Evolutionary conservation across 306 rosid species (phyloP).

Genomic region (Medicago arabica): DNA sequence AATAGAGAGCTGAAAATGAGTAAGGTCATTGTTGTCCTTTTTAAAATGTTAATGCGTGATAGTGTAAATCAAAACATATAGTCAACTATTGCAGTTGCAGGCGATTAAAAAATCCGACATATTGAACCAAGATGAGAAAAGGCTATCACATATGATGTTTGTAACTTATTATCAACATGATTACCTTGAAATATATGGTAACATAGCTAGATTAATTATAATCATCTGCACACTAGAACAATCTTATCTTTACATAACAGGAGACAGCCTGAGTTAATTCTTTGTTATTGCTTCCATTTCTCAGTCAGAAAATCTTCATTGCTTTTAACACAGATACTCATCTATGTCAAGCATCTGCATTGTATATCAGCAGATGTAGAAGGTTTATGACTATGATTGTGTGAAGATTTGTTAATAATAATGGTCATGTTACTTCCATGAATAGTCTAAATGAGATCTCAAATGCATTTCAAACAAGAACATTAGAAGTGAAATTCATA

Average conservation of each 20-base stretch:
- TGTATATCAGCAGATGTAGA: neutral
- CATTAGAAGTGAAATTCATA: slow-evolving; percentile 35
- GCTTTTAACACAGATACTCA: slow-evolving; percentile 69
- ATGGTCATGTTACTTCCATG: slow-evolving; percentile 29
- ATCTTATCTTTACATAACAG: slow-evolving; percentile 60
- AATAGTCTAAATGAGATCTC: slow-evolving; percentile 28
- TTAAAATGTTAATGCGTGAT: no score
- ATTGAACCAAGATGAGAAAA: neutral
- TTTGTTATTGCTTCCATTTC: slow-evolving; percentile 69
- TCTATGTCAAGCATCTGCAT: slow-evolving; percentile 40
- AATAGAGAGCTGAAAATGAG: no score
- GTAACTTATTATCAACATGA: neutral
- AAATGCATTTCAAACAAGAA: slow-evolving; percentile 30
- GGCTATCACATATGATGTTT: no score
- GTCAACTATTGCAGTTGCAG: no score
- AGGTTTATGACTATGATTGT: neutral
- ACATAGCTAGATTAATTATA: neutral
- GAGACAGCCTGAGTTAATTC: slow-evolving; percentile 69
- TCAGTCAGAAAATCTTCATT: slow-evolving; percentile 68
- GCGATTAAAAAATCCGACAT: neutral
- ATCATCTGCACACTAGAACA: slow-evolving; percentile 58
- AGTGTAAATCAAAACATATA: no score
- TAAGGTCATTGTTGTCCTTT: no score
- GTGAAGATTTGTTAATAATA: neutral
- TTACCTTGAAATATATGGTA: slow-evolving; percentile 8